A percentile compares a stretch with the other conserved stretches of the same genome.
These are phyloP conservation scores for Claviceps spartinae DNA, from an alignment of 2,329 filamentous ascomycete species.

Conservation along the genomic window DNA sequence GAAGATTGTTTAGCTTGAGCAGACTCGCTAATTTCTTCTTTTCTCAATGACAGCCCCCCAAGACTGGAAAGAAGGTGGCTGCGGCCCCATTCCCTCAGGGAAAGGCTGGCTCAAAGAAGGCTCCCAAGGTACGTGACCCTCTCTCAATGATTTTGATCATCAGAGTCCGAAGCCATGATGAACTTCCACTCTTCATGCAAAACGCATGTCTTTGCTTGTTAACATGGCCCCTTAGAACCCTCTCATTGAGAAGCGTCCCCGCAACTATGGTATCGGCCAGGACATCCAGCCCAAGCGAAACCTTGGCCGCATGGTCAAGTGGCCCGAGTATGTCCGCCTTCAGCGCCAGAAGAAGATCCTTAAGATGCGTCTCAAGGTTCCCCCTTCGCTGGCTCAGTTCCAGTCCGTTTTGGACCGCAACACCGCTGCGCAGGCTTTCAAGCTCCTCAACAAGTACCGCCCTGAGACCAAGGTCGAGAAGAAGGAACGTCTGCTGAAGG, in stretches of 20 bases:
- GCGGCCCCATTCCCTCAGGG: slow-evolving; percentile 90
- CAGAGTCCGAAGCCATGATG: too few relatives aligned
- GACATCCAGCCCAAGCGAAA: slow-evolving; percentile 96
- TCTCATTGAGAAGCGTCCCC: slow-evolving; percentile 93
- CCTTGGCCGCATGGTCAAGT: slow-evolving; percentile 96
- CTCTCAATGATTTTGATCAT: too few relatives aligned
- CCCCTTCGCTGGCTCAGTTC: slow-evolving; percentile 95
- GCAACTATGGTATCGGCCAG: slow-evolving; percentile 98
- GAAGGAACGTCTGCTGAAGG: slow-evolving; percentile 98
- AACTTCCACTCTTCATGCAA: too few relatives aligned
- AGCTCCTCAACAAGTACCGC: slow-evolving; percentile 99
- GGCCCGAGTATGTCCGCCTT: slow-evolving; percentile 97
- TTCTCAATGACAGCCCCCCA: slow-evolving; percentile 99
- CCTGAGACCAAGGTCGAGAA: slow-evolving; percentile 98
- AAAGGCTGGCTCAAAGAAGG: slow-evolving; percentile 89
- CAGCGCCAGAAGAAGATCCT: slow-evolving; percentile 93
- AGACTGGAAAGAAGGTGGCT: slow-evolving; percentile 94
- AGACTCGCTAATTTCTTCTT: slow-evolving; percentile 90
- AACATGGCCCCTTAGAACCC: slow-evolving; percentile 58
- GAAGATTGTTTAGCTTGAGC: slow-evolving; percentile 69
- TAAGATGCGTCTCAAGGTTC: slow-evolving; percentile 96
- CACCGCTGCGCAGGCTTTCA: slow-evolving; percentile 92
- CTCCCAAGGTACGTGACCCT: slow-evolving; percentile 69
- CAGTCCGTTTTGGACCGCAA: slow-evolving; percentile 93
- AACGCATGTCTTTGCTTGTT: not conserved